Evolutionary conservation across 202 grass and related monocot genomes (phyloP), one percentile per base, ranked within the genome.

Genomic region (Setaria viridis): DNA sequence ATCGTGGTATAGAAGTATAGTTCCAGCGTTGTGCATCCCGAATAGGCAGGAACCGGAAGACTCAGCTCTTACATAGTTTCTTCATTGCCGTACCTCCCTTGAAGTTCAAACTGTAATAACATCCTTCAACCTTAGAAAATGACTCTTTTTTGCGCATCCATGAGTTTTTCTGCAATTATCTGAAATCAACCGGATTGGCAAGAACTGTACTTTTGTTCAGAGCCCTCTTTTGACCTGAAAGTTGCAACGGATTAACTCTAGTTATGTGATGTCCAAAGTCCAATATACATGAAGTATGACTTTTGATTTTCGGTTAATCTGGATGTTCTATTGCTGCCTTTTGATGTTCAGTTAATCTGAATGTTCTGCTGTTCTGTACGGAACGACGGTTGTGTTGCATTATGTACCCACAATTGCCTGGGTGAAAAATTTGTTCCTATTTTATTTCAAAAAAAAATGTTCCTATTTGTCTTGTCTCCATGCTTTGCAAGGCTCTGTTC

Each of bases 1-100:
- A 58, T 45, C 39, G 76, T 71, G 63, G 67, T 70, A 79, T 37
- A 84, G 74, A 78, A 56, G 58, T 35, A 16, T 74, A 75, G 50
- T 14, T 59, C 62, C 50, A 47, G 9, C 56, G 3, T 63, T 59
- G 60, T 75, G 57, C 42, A 70, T 74, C 75, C 47, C 3, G 21
- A 78, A 34, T 51, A 83, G 32, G 72, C 80, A 71, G 74, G 56
- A 66, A 62, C 35, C 20, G 16, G 41, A 80, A 80, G 17, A 43
- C 34, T 72, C 20, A 30, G 29, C 4, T 54, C 34, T 42, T 63
- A 56, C 20, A 43, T 86, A 53, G 67, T 79, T 78, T 67, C 60
- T 64, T 58, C 4, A 7, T 67, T 37, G 4, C 48, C 51, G 37
- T 85, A 67, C 2, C 55, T 86, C 30, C 32, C 57, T 48, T 47